Evolutionary conservation across 768 basidiomycete species (phyloP).

Genomic region (Clavaria fumosa): DNA sequence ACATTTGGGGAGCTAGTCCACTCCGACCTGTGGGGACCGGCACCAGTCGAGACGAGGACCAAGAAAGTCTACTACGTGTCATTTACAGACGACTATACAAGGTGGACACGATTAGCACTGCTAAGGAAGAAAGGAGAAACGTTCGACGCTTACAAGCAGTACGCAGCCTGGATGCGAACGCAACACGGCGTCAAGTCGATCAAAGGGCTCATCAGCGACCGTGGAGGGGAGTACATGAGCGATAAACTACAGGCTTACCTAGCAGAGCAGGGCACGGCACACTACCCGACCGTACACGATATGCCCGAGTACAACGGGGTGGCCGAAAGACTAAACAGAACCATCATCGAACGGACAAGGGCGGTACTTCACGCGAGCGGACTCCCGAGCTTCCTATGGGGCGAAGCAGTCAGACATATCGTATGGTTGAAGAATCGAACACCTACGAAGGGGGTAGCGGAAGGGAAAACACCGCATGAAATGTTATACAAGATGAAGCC

Average conservation of each 20-base stretch:
- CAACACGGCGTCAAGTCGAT: constrained; percentile 15
- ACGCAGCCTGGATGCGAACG: constrained; percentile 15
- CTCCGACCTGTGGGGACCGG: constrained; percentile 24
- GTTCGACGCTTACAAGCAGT: constrained; percentile 12
- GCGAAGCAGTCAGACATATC: constrained; percentile 15
- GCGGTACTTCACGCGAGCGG: constrained; percentile 15
- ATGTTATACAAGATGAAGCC: constrained; percentile 17
- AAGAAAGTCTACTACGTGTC: constrained; percentile 16
- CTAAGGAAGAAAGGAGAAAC: constrained; percentile 13
- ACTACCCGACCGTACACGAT: constrained; percentile 19
- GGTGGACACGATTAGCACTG: constrained; percentile 10
- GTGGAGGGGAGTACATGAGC: constrained; percentile 22
- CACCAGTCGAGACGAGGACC: constrained; percentile 9
- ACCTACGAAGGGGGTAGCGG: constrained; percentile 14
- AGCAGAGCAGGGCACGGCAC: constrained; percentile 17
- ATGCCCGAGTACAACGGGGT: constrained; percentile 24
- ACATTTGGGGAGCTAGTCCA: constrained; percentile 13
- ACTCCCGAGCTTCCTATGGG: constrained; percentile 22
- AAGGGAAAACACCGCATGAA: constrained; percentile 15
- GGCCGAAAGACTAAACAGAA: constrained; percentile 21
- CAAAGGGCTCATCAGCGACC: constrained; percentile 17
- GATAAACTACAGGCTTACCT: constrained; percentile 16
- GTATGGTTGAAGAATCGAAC: constrained; percentile 22
- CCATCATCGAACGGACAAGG: constrained; percentile 12
- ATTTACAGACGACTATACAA: constrained; percentile 17